Base-by-base conservation (phyloP, 257 asterid species). In the Coffea canephora region DNA sequence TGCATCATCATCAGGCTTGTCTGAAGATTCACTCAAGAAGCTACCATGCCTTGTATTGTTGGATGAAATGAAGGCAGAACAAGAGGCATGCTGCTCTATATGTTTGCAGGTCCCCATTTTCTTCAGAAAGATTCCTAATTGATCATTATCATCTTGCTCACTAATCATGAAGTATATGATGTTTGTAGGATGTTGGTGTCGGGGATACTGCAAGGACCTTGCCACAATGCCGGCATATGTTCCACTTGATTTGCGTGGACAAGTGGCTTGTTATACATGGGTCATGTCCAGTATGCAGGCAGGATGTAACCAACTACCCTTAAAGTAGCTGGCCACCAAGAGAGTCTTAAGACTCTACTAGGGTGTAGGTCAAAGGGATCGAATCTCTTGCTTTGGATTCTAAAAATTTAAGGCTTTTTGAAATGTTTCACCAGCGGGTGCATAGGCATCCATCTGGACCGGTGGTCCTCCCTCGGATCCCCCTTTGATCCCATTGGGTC, bases 271-370 rank as follows among this genome's bases (percentile, higher is more conserved):
- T 48, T 18, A 49, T 74, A 73, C 84, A 77, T 14, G 61, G 79
- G 55, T 84, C 87, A 0, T 84, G 87, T 52, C 87, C 87, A 15
- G 75, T 84, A 9, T 80, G 87, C 59, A 74, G 87, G 48, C 75
- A 65, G 65, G 78, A 73, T 55, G 80, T 84, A 54, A 31, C 34
- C 34, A 31, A 31, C 34, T 31, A 31, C 34, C 34, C 34, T 31
- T 31, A 31, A 31, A 31, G 34, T 31, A 31, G 34, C 34, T 31
- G 34, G 34, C 34, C 34, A 31, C 34, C 34, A 31, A 31, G 34
- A 31, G 34, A 31, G 34, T 1, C 34, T 31, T 31, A 31, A 31
- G 34, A 31, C 34, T 31, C 34, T 31, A 31, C 34, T 31, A 0
- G 34, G 34, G 34, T 31, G 34, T 31, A 31, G 34, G 34, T 31